phyloP scores from a whole-genome alignment of 1,284 basidiomycete genomes.

The Laetiporus sulphureus region DNA sequence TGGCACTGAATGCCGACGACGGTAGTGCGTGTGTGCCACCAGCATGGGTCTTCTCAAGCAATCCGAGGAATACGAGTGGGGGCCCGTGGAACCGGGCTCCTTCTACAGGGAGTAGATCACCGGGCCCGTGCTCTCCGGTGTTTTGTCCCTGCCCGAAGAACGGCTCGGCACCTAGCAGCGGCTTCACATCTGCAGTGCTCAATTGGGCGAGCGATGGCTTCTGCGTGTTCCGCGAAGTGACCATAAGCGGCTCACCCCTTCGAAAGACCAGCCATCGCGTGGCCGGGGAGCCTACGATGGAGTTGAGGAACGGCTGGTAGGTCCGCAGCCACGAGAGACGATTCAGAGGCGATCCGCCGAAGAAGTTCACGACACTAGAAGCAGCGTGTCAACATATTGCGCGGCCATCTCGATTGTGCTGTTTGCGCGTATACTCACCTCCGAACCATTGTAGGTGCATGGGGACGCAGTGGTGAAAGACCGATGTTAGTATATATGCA shows the following conservation, averaged over 20 bases:
- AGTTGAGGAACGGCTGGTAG: constrained; percentile 66
- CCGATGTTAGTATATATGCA: no score
- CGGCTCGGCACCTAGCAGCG: constrained; percentile 37
- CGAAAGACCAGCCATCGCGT: constrained; percentile 76
- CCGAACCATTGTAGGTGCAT: no score
- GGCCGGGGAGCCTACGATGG: constrained; percentile 48
- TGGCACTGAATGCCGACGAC: constrained; percentile 50
- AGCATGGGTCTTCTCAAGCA: constrained; percentile 54
- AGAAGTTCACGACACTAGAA: constrained; percentile 45
- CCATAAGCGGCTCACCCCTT: constrained; percentile 53
- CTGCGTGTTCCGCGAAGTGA: constrained; percentile 17
- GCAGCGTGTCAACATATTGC: no score
- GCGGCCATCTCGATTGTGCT: no score
- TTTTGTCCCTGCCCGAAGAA: constrained; percentile 65
- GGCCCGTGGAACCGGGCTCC: constrained; percentile 55
- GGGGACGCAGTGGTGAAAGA: no score
- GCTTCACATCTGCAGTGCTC: constrained; percentile 45
- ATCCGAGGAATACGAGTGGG: constrained; percentile 66
- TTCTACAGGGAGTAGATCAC: constrained; percentile 44
- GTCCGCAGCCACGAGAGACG: constrained; percentile 80
- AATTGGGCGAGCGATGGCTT: constrained; percentile 42
- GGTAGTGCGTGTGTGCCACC: constrained; percentile 42
- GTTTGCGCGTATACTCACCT: no score
- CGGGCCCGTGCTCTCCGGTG: constrained; percentile 37
- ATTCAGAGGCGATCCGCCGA: constrained; percentile 80